Percentiles rank a stretch among this genome's conserved stretches.
phyloP scores from a whole-genome alignment of 371 early-diverging fungal species.

The Fennellomyces sp. region DNA sequence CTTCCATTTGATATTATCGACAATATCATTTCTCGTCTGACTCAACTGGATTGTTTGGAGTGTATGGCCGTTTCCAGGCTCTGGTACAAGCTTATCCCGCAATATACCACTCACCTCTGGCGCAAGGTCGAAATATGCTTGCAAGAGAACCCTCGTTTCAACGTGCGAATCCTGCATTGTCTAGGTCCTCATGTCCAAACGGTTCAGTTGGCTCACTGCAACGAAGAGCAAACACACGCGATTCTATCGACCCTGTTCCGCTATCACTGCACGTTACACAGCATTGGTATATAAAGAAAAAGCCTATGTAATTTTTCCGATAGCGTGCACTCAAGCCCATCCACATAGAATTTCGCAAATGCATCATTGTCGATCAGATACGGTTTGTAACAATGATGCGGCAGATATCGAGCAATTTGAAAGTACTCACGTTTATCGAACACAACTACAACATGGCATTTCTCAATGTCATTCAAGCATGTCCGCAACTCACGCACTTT shows the following conservation, averaged over 20 bases:
- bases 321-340: no score
- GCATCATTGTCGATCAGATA: not conserved
- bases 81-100: not conserved
- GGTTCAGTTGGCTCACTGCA: not conserved
- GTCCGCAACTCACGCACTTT: not conserved
- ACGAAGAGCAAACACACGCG: not conserved
- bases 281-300: no score
- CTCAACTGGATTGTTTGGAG: conserved; percentile 2
- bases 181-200: conserved; percentile 2
- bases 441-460: conserved; percentile 16
- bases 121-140: not conserved
- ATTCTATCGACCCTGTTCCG: not conserved
- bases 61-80: not conserved
- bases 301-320: no score
- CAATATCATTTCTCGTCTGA: not conserved
- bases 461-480: not conserved
- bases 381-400: conserved; percentile 2
- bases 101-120: conserved; percentile 1
- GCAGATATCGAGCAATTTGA: conserved; percentile 10
- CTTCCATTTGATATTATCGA: not conserved
- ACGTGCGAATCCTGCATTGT: not conserved
- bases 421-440: conserved; percentile 17
- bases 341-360: not conserved
- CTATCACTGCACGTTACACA: not conserved
- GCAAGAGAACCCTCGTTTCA: not conserved